Evolutionary conservation across 345 rosid species (phyloP), one percentile per base, ranked within the genome.

Genomic region (Tarenaya hassleriana): DNA sequence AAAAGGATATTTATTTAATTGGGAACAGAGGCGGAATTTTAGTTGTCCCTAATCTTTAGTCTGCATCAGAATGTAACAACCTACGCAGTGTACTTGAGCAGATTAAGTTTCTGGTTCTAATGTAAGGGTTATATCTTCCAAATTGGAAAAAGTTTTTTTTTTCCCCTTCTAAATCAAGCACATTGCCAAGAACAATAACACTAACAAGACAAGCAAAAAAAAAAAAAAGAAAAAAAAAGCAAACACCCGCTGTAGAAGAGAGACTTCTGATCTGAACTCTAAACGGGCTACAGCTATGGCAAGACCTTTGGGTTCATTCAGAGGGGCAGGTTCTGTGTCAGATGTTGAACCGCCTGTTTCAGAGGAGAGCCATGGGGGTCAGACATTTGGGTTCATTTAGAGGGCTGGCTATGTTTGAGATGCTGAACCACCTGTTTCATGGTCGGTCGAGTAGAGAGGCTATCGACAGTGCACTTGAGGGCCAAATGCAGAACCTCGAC

Each of bases 401-500:
- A 46, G 47, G 79, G 79, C 34, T 61, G 74, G 54, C 75, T 71
- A 45, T 69, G 71, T 52, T 68, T 78, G 35, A 81, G 55, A 35
- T 65, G 60, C 8, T 59, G 71, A 1, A 76, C 73, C 44, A 78
- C 82, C 47, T 74, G 80, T 57, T 69, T 76, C 84, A 76, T 78
- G 0, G 88, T 76, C 0, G 78, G 84, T 27, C 84, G 76, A 27
- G 75, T 67, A 0, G 82, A 78, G 41, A 82, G 78, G 12, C 77
- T 63, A 50, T 82, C 77, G 1, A 72, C 77, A 0, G 88, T 78
- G 49, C 88, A 82, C 4, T 70, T 69, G 10, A 78, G 69, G 2
- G 84, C 88, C 31, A 81, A 63, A 62, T 78, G 82, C 8, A 81
- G 73, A 19, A 81, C 71, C 59, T 78, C 82, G 0, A 81, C 63